Evolutionary conservation across 1,284 basidiomycete genomes (phyloP), one percentile per base, ranked within the genome.

Genomic region (Malassezia furfur): DNA sequence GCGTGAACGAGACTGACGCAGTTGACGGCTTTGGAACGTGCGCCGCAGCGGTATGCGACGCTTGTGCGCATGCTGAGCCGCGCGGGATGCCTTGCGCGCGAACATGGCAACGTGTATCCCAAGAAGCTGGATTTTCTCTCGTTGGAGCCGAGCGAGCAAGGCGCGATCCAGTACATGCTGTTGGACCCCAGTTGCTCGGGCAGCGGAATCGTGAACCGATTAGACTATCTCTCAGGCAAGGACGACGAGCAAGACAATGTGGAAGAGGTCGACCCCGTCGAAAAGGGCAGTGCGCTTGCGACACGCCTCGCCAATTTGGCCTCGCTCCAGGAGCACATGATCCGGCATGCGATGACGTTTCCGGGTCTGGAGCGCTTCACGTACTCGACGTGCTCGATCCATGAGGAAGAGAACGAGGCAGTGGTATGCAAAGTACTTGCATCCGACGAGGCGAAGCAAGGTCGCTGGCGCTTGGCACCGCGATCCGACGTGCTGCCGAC

Each of bases 341-440:
- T 98, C 65, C 83, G 82, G 64, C 94, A 96, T 70, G 93, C 93
- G 9, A 90, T 98, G 84, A 85, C 84, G 74, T 98, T 88, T 67
- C 81, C 81, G 0, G 68, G 76, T 2, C 81, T 81, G 3, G 64
- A 79, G 50, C 84, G 82, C 62, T 87, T 96, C 57, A 90, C 91
- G 15, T 98, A 98, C 76, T 96, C 91, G 19, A 98, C 93, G 11
- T 96, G 93, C 76, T 93, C 89, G 57, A 80, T 96, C 44, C 86
- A 98, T 75, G 81, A 85, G 7, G 81, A 82, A 47, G 94, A 99
- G 73, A 93, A 99, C 76, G 94, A 99, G 65, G 78, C 80, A 17
- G 87, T 89, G 32, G 84, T 88, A 2, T 78, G 82, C 81, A 34
- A 45, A 0, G 70, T 65, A 1, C 48, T 74, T 5, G 43, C 46